Conservation (phyloP, 2,329 filamentous ascomycete species). For the Talaromyces rugulosus region DNA sequence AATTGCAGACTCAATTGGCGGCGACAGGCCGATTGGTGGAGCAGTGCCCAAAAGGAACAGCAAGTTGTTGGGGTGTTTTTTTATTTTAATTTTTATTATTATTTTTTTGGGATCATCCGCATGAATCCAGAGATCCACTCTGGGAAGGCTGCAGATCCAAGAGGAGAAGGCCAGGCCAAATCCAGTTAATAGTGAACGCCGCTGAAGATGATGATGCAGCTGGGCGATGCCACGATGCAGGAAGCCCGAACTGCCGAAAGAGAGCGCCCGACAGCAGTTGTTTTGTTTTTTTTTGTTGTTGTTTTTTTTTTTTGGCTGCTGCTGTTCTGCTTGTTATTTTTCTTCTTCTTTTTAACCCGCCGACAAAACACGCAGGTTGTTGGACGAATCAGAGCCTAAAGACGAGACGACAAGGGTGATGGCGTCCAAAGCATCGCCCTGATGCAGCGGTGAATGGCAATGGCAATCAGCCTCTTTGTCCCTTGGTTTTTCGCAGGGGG, state of each 20-base stretch:
- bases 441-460: background rate
- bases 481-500: background rate
- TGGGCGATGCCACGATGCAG: background rate
- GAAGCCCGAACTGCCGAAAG: background rate
- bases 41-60: background rate
- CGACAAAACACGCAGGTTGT: background rate
- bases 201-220: background rate
- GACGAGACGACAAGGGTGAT: background rate
- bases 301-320: background rate
- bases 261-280: background rate
- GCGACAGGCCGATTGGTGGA: background rate
- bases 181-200: background rate
- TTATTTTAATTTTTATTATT: background rate
- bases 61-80: background rate
- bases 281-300: background rate
- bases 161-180: background rate
- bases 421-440: background rate
- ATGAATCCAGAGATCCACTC: background rate
- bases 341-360: background rate
- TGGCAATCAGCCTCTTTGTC: background rate
- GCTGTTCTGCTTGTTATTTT: background rate
- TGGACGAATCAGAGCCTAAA: background rate
- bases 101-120: background rate
- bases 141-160: conserved; percentile 2
- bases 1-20: background rate